Conservation (phyloP, 2,329 filamentous ascomycete genomes). For the Fusarium falciforme region DNA sequence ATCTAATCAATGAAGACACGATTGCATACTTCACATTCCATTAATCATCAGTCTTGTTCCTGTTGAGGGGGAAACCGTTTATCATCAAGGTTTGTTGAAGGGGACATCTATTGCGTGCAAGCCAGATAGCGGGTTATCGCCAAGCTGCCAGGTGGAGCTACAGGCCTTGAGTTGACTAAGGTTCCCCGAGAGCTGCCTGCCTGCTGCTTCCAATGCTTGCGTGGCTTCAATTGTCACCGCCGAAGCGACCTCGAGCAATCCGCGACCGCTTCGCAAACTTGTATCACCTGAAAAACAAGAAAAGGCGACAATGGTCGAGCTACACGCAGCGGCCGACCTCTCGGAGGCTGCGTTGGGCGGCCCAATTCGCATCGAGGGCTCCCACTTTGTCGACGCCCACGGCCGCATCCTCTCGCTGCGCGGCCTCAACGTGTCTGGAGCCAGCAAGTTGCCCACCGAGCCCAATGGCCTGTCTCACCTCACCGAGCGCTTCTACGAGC, state of each 20-base stretch:
- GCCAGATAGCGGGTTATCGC: constrained; percentile 7
- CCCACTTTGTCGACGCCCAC: constrained; percentile 50
- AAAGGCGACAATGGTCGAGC: constrained; percentile 27
- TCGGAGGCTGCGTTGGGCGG: constrained; percentile 50
- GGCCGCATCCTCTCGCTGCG: constrained; percentile 54
- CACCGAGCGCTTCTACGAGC: constrained; percentile 54
- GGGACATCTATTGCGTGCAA: background rate
- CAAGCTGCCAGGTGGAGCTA: constrained; percentile 32
- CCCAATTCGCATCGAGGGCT: constrained; percentile 43
- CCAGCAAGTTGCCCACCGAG: constrained; percentile 53
- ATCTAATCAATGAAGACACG: constrained; percentile 26
- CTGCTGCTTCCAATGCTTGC: constrained; percentile 13
- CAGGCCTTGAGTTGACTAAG: constrained; percentile 9
- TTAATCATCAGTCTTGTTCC: background rate
- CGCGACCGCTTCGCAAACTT: constrained; percentile 22
- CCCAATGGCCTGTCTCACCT: constrained; percentile 53
- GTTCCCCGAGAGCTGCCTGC: background rate
- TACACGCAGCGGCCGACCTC: constrained; percentile 48
- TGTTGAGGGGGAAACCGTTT: background rate
- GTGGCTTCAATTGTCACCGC: constrained; percentile 11
- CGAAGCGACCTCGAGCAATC: background rate
- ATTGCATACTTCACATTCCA: background rate
- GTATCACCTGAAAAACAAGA: background rate
- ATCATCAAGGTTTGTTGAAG: background rate
- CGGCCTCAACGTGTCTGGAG: constrained; percentile 56